Conservation (phyloP, 177 flowering plant genomes). For the Telopea speciosissima region DNA sequence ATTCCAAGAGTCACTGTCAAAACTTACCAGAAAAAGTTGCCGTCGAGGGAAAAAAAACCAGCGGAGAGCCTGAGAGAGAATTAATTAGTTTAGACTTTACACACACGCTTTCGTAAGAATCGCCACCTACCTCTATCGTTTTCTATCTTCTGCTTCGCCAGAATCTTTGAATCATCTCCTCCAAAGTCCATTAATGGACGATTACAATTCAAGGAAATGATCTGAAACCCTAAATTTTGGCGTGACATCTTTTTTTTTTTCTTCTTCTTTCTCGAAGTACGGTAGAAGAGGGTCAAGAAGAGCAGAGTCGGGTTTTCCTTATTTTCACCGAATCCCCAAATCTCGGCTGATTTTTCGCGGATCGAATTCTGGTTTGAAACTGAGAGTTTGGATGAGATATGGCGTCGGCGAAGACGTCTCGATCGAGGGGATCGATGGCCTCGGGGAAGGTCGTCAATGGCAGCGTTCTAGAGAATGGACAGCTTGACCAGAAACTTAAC, state of each 20-base stretch:
- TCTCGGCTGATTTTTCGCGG: background rate
- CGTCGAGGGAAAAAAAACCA: too few species aligned
- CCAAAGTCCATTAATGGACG: background rate
- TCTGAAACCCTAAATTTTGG: background rate
- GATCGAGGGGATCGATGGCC: constrained; percentile 37
- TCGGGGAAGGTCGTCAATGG: constrained; percentile 20
- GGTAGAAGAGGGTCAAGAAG: background rate
- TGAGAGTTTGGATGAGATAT: constrained; percentile 19
- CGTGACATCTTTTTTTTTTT: background rate
- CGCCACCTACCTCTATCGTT: background rate
- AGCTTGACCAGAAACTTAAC: constrained; percentile 69
- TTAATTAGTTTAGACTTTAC: too few species aligned
- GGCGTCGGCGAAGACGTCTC: constrained; percentile 60
- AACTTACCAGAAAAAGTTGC: too few species aligned
- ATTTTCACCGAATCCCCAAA: background rate
- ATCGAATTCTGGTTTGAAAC: constrained; percentile 3
- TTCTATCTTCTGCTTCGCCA: background rate
- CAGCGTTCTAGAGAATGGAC: constrained; percentile 40
- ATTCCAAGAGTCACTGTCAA: too few species aligned
- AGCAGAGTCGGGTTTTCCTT: background rate
- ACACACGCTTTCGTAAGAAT: background rate
- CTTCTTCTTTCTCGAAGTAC: background rate
- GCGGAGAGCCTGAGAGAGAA: too few species aligned
- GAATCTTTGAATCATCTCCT: background rate
- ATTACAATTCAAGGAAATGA: background rate